Evolutionary conservation across 345 rosid species (phyloP), one percentile per base, ranked within the genome.

Genomic region (Noccaea bulbosa): DNA sequence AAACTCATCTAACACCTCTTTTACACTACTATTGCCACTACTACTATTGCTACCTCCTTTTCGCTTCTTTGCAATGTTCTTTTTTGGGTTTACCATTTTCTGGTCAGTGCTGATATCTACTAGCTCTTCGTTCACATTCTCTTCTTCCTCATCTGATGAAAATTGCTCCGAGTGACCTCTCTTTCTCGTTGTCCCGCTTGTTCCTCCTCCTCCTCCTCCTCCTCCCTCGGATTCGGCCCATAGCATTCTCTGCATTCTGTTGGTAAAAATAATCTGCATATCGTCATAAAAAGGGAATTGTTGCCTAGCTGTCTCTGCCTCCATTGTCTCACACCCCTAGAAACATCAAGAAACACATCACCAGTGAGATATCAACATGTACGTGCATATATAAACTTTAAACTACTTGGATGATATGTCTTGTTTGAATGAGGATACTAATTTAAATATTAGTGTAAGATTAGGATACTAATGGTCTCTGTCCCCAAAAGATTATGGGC

Each of bases 291-390:
- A 91, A 5, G 96, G 96, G 66, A 94, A 94, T 38, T 91, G 97
- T 49, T 91, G 95, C 73, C 97, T 79, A 77, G 78, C 55, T 17
- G 78, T 71, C 75, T 87, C 99, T 14, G 83, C 78, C 54, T 94
- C 99, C 84, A 85, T 78, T 1, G 90, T 88, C 81, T 89, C 93
- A 55, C 88, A 89, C 53, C 99, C 99, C 99, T 94, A 33, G 32
- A 49, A 16, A 49, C 37, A 30, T 45, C 22, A 60, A 51, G 37
- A 11, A 41, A 58, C 35, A 67, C 47, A 48, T 41, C 8, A 43
- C 37, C 30, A 33, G 55, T 59, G 34, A 65, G 56, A 65, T 41
- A 11, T 30, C 24, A 39, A 14, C 22, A 65, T 20, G 12, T n/a
- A 33, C 4, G 37, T 44, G 8, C 16, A 24, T 5, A 27, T 2